Base-by-base conservation (phyloP, 2,329 filamentous ascomycete genomes). In the Fusarium miscanthi region DNA sequence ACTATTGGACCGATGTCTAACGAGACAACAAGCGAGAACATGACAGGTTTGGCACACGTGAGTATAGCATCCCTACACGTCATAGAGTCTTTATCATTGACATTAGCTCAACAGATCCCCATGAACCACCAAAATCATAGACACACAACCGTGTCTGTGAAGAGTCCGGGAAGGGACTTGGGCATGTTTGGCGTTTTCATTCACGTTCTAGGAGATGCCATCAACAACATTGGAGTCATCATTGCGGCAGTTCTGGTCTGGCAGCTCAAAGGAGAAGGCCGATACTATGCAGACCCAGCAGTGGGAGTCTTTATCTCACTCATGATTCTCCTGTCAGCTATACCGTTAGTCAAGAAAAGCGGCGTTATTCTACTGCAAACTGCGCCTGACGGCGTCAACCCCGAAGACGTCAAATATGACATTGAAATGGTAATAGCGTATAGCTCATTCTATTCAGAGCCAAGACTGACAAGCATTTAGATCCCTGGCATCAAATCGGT, bases 181-280 rank as follows among this genome's bases (percentile, higher is more conserved):
- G 91, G 90, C 16, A 91, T 93, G 84, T 82, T 92, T 69, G 92
- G 90, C 3, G 91, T 93, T 2, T 77, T 94, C 16, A 81, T 93
- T 19, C 93, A 95, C 75, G 87, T 94, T 31, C 76, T 93, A 6
- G 90, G 92, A 37, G 93, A 95, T 76, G 91, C 91, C 9, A 85
- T 92, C 70, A 94, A 94, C 82, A 95, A 95, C 74, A 80, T 94
- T 16, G 92, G 92, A 14, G 92, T 95, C 66, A 93, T 94, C 53
- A 83, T 91, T 40, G 88, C 92, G 2, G 91, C 91, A 0, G 76
- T 91, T 5, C 84, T 93, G 37, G 92, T 94, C 78, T 94, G 91
- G 92, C 84, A 90, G 63, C 84, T 87, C 1, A 78, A 85, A 35
- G 89, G 87, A 35, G 83, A 87, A 2, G 84, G 80, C 7, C 85